Conservation (phyloP, 768 basidiomycete species). For the Tricholoma saponaceum region DNA sequence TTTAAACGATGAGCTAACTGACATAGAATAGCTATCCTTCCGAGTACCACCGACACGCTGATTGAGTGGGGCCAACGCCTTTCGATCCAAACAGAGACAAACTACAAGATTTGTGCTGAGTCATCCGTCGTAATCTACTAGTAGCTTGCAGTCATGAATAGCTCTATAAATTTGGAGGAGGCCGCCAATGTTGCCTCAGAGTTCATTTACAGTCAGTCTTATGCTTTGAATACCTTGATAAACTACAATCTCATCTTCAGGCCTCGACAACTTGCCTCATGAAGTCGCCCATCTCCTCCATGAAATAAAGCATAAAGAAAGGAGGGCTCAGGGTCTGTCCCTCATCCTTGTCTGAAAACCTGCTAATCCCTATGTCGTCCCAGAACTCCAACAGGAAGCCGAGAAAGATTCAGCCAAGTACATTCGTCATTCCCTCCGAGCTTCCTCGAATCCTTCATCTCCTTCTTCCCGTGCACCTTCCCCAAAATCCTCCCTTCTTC, state of each 20-base stretch:
- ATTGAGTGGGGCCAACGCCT: not conserved
- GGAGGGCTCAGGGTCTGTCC: slow-evolving; percentile 35
- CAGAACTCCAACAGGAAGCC: slow-evolving; percentile 49
- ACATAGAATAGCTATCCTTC: too few relatives aligned
- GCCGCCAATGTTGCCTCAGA: slow-evolving; percentile 50
- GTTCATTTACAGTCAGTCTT: slow-evolving; percentile 48
- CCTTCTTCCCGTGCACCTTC: slow-evolving; percentile 31
- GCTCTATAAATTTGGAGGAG: slow-evolving; percentile 42
- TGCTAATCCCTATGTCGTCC: not conserved
- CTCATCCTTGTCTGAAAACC: not conserved
- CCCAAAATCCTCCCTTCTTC: slow-evolving; percentile 32
- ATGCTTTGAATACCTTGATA: not conserved
- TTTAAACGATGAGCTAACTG: too few relatives aligned
- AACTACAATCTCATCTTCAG: slow-evolving; percentile 20
- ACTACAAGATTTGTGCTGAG: slow-evolving; percentile 1
- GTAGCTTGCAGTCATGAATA: too few relatives aligned
- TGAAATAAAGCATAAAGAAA: slow-evolving; percentile 48
- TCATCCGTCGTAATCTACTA: too few relatives aligned
- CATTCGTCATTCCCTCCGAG: slow-evolving; percentile 42
- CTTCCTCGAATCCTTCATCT: slow-evolving; percentile 22
- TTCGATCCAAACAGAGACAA: not conserved
- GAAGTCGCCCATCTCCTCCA: slow-evolving; percentile 50
- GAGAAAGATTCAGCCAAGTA: slow-evolving; percentile 46
- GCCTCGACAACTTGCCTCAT: slow-evolving; percentile 50
- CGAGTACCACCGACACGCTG: too few relatives aligned